Conservation (phyloP, 2,329 filamentous ascomycete genomes). For the Penicillium sp. region DNA sequence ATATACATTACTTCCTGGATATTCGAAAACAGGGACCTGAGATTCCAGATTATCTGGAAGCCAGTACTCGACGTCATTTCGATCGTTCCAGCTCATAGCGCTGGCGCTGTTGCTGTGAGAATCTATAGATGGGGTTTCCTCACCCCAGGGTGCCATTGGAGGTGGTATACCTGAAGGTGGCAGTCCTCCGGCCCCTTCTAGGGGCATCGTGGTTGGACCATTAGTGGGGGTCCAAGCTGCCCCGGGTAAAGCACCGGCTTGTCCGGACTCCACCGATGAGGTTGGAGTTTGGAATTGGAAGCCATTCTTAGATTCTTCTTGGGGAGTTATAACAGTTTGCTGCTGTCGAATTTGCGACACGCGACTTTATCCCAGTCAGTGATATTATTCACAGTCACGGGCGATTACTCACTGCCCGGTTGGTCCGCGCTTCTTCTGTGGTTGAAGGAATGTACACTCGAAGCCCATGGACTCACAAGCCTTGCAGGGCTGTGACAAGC, state of each 20-base stretch:
- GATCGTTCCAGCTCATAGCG: conserved; percentile 29
- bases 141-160: conserved; percentile 25
- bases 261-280: conserved; percentile 21
- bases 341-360: conserved; percentile 41
- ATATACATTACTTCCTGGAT: conserved; percentile 39
- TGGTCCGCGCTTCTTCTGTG: conserved; percentile 45
- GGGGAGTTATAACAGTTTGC: conserved; percentile 27
- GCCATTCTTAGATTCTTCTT: conserved; percentile 18
- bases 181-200: conserved; percentile 23
- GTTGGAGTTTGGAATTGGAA: conserved; percentile 27
- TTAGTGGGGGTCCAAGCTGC: conserved; percentile 24
- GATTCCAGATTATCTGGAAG: conserved; percentile 37
- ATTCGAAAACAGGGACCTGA: conserved; percentile 35
- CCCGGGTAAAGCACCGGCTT: conserved; percentile 22
- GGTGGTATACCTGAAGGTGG: conserved; percentile 20
- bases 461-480: conserved; percentile 42
- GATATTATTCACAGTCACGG: conserved; percentile 7
- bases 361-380: conserved; percentile 28
- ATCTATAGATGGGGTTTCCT: conserved; percentile 23
- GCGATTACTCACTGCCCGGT: conserved; percentile 36
- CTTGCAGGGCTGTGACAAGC: conserved; percentile 41
- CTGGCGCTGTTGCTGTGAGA: conserved; percentile 21
- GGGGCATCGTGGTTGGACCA: conserved; percentile 21
- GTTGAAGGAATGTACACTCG: conserved; percentile 44
- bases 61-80: conserved; percentile 37